Evolutionary conservation across 305 asterid genomes (phyloP).

Genomic region (Rubia peregrina): DNA sequence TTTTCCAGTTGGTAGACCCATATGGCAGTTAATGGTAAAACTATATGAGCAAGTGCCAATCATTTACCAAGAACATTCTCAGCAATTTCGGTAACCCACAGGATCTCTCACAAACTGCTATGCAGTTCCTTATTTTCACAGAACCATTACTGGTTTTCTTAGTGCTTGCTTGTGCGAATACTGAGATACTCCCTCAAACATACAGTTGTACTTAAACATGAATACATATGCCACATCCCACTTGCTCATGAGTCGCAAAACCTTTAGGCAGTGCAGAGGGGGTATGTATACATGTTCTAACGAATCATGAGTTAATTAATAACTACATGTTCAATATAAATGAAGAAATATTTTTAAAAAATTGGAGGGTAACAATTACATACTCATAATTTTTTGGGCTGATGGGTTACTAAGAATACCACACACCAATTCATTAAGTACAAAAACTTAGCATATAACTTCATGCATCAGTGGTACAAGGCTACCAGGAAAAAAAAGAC

Average conservation of each 20-base stretch:
- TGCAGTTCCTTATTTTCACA: background rate
- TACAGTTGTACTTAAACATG: background rate
- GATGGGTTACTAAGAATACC: background rate
- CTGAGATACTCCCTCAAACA: background rate
- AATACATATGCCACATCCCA: background rate
- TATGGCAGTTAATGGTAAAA: background rate
- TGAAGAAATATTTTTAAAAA: background rate
- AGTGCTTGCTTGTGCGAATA: background rate
- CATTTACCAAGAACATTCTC: background rate
- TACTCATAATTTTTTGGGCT: background rate
- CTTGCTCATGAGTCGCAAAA: background rate
- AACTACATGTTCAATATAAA: background rate
- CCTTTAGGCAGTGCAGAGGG: background rate
- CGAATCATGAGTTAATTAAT: background rate
- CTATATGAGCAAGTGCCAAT: background rate
- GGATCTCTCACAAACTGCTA: background rate
- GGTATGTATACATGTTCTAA: background rate
- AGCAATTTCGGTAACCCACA: background rate
- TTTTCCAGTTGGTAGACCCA: background rate
- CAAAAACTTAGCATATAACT: background rate
- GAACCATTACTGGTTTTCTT: background rate
- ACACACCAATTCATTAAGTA: background rate
- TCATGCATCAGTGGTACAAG: background rate
- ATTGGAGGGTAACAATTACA: background rate
- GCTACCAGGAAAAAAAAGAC: background rate